Base-by-base conservation (phyloP, 2,329 filamentous ascomycete genomes). In the Shiraia sp. region DNA sequence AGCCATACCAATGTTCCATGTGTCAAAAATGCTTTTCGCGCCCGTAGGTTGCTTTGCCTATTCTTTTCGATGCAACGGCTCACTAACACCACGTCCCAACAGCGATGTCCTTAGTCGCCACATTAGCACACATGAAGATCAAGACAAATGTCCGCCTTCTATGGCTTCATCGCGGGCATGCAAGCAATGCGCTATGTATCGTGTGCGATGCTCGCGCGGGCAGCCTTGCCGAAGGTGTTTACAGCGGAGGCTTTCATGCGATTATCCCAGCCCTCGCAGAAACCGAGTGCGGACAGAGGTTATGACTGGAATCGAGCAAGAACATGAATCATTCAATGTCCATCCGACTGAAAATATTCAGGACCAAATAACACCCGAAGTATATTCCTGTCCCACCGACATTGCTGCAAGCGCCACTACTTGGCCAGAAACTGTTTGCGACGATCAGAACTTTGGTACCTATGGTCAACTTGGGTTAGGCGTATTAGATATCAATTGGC, bases 171-270 rank as follows among this genome's bases (percentile, higher is more conserved):
- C 41, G 16, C 41, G 61, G 29, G 62, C 62, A 4, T 66, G 62
- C 42, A 40, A 47, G 19, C 42, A 49, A 32, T 66, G 61, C 40
- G 57, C 57, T 4, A 33, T 41, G 9, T 55, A 61, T 22, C 62
- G 63, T 22, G 55, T 63, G 8, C 52, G 53, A 37, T 67, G 62
- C 35, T 59, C 63, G 23, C 60, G 63, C 23, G 55, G 50, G 8
- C 36, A 45, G 10, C 47, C 43, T n/a, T 67, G 63, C 24, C 36
- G 36, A 2, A 47, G 62, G 15, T 66, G 63, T 37, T 38, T 36
- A 15, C 42, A 51, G 10, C 54, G 61, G 9, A 42, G 35, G 8
- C 23, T 50, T 9, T 35, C 45, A 19, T 66, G 62, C 37, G 22
- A 40, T n/a, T 63, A 63, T 36, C 58, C 61, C 10, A 29, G 45